A percentile compares a stretch with the other conserved stretches of the same genome.
Conservation (phyloP, 2,329 filamentous ascomycete species). For the Macrophomina pseudophaseolina region DNA sequence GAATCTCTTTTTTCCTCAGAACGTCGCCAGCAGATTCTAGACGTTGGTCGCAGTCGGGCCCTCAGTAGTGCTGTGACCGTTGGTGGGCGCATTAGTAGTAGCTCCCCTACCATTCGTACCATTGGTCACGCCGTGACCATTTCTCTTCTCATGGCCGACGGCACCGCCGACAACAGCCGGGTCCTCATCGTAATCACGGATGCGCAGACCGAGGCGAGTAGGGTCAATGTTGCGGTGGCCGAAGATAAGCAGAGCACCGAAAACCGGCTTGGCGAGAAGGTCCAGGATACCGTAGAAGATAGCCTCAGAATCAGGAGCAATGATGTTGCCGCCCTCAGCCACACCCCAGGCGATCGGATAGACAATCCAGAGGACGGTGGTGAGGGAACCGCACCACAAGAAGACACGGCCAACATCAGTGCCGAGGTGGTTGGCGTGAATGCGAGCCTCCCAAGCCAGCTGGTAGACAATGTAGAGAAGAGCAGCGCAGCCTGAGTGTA, state of each 20-base stretch:
- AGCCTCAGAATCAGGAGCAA: slow-evolving; percentile 69
- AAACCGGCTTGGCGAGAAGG: slow-evolving; percentile 67
- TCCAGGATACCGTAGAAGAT: slow-evolving; percentile 73
- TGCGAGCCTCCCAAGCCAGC: slow-evolving; percentile 61
- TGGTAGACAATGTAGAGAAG: slow-evolving; percentile 67
- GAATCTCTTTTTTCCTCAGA: neutral
- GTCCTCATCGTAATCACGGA: slow-evolving; percentile 54
- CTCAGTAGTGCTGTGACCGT: neutral
- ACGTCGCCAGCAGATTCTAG: neutral
- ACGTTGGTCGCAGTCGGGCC: neutral
- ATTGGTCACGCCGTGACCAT: slow-evolving; percentile 29
- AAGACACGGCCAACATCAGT: slow-evolving; percentile 60
- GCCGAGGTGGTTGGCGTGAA: slow-evolving; percentile 62
- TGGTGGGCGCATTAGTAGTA: neutral
- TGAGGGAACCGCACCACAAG: slow-evolving; percentile 61
- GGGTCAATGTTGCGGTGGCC: slow-evolving; percentile 68
- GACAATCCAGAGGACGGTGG: slow-evolving; percentile 66
- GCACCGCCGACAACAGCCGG: slow-evolving; percentile 34
- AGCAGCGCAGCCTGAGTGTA: slow-evolving; percentile 41
- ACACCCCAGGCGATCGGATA: slow-evolving; percentile 71
- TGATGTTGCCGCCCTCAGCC: slow-evolving; percentile 68
- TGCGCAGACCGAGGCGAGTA: slow-evolving; percentile 59
- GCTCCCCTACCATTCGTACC: neutral
- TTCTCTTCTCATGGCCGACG: slow-evolving; percentile 29
- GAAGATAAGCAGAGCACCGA: slow-evolving; percentile 63